Conservation (phyloP, 306 rosid genomes). For the Phaseolus lunatus region DNA sequence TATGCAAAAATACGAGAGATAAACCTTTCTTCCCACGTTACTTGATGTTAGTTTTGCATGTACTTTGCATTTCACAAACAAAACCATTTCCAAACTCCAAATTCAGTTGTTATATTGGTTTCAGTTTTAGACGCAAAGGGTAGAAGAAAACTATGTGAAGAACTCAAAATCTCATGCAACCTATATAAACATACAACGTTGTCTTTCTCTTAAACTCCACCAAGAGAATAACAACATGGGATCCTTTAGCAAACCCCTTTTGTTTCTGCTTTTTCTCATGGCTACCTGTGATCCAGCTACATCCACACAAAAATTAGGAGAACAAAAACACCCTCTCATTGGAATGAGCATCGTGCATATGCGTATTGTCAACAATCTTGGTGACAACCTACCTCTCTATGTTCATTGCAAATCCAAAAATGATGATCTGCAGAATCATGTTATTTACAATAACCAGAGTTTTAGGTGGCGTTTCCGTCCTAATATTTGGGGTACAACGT, state of each 20-base stretch:
- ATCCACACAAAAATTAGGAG: background rate
- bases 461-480: background rate
- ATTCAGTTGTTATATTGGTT: background rate
- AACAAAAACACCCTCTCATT: background rate
- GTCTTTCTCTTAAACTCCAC: background rate
- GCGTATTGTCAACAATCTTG: slow-evolving; percentile 3
- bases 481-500: background rate
- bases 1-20: too few relatives aligned
- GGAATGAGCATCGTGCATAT: background rate
- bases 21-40: background rate
- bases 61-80: background rate
- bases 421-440: background rate
- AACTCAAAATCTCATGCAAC: background rate
- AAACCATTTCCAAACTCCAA: background rate
- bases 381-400: background rate
- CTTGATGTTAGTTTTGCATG: background rate
- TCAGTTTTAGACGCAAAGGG: background rate
- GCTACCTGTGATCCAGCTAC: too few relatives aligned
- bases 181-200: background rate
- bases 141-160: background rate
- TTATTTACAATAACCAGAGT: background rate
- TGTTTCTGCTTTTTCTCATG: background rate
- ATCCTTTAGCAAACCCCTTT: background rate
- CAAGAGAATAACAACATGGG: slow-evolving; percentile 5
- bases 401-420: slow-evolving; percentile 36